A percentile compares a stretch with the other conserved stretches of the same genome.
Evolutionary conservation across 2,329 filamentous ascomycete genomes (phyloP).

Genomic region (Chaetomiaceae sp.): DNA sequence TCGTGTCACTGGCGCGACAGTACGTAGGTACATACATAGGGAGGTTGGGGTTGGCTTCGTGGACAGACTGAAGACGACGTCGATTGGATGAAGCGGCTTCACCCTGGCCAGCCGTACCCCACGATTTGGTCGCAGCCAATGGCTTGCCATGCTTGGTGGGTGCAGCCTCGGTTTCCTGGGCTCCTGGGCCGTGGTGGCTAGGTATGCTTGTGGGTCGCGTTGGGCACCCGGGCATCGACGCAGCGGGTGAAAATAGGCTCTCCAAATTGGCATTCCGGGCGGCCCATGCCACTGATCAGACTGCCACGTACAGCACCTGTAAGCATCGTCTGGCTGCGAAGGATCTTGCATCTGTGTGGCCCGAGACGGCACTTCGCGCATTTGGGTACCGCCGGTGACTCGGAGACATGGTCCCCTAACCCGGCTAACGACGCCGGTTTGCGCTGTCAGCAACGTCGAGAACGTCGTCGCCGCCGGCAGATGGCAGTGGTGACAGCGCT

Average conservation of each 20-base stretch:
- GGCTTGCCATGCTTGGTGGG: neutral
- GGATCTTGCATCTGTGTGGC: conserved; percentile 12
- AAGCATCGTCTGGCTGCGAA: conserved; percentile 7
- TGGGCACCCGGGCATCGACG: conserved; percentile 23
- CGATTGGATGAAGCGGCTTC: conserved; percentile 3
- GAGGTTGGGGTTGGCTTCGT: neutral
- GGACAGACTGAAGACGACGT: neutral
- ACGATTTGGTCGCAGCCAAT: conserved; percentile 20
- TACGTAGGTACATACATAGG: too few relatives aligned
- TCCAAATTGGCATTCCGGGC: conserved; percentile 8
- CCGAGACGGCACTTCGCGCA: neutral
- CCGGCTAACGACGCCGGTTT: too few relatives aligned
- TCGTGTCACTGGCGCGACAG: too few relatives aligned
- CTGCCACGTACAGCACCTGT: conserved; percentile 24
- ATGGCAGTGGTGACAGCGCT: neutral
- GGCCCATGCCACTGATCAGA: conserved; percentile 9
- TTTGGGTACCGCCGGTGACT: conserved; percentile 2
- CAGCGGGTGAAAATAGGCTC: neutral
- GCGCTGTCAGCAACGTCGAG: neutral
- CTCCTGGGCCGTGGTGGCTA: neutral
- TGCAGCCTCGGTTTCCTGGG: conserved; percentile 16
- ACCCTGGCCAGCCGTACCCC: conserved; percentile 13
- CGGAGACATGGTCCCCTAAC: neutral
- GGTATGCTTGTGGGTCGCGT: conserved; percentile 15
- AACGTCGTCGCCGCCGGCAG: neutral